These are phyloP conservation scores for Microbotryum violaceum DNA, from an alignment of 1,284 basidiomycete species.

Conservation along the genomic window DNA sequence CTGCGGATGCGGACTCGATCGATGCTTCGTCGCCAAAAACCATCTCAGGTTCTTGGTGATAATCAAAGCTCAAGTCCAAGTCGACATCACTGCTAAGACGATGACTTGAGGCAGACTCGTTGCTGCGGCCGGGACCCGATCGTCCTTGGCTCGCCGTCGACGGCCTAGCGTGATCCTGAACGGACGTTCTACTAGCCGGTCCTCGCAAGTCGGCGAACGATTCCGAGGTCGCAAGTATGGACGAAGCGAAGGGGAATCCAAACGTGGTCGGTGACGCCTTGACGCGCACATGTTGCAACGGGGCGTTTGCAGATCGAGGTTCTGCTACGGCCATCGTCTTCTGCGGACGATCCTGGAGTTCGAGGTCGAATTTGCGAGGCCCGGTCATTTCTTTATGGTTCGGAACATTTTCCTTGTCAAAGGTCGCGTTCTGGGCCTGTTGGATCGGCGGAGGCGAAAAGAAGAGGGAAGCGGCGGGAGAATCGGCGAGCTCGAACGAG, in stretches of 20 bases:
- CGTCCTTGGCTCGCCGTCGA: not conserved
- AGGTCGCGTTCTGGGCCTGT: too few relatives aligned
- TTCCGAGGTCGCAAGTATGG: constrained; percentile 12
- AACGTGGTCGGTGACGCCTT: not conserved
- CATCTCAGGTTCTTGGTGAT: constrained; percentile 5
- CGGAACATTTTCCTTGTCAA: too few relatives aligned
- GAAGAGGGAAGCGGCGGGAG: not conserved
- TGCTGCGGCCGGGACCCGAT: not conserved
- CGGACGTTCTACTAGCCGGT: not conserved
- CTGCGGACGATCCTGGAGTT: not conserved
- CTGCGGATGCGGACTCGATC: not conserved
- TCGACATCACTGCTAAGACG: constrained; percentile 28
- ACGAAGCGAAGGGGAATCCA: constrained; percentile 7
- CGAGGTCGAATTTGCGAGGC: constrained; percentile 1
- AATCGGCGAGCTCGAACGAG: too few relatives aligned
- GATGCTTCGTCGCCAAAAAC: not conserved
- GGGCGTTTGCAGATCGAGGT: too few relatives aligned
- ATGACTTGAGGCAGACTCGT: constrained; percentile 10
- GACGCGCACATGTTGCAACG: constrained; percentile 4
- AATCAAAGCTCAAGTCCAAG: constrained; percentile 23
- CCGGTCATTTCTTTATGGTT: not conserved
- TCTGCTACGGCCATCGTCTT: too few relatives aligned
- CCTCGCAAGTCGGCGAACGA: constrained; percentile 24
- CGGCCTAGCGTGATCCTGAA: not conserved
- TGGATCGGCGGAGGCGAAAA: not conserved